A percentile compares a stretch with the other conserved stretches of the same genome.
These are phyloP conservation scores for Lycium ferocissimum DNA, from an alignment of 257 asterid genomes.

Conservation along the genomic window DNA sequence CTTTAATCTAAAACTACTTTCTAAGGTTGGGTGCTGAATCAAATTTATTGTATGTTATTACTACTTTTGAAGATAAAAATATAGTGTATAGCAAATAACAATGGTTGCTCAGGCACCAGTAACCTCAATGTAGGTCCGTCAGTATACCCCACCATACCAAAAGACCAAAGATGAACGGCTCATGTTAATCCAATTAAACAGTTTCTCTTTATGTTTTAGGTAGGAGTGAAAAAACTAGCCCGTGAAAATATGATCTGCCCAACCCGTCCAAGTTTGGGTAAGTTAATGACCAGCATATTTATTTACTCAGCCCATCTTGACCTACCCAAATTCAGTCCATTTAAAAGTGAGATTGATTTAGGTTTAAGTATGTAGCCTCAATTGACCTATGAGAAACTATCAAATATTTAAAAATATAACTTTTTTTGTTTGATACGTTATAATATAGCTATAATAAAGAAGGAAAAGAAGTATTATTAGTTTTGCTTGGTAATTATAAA, in stretches of 20 bases:
- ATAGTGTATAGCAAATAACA: neutral
- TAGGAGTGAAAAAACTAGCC: neutral
- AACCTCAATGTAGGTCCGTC: neutral
- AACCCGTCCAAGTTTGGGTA: neutral
- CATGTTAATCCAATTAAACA: neutral
- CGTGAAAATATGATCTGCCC: neutral
- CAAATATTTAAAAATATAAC: neutral
- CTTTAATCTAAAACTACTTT: neutral
- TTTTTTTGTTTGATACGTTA: neutral
- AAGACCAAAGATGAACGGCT: neutral
- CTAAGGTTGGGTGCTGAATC: neutral
- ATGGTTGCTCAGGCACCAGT: neutral
- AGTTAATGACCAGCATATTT: neutral
- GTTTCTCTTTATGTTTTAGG: neutral
- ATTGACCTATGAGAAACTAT: neutral
- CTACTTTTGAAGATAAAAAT: neutral
- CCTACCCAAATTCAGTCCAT: neutral
- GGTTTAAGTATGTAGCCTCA: neutral
- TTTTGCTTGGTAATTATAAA: neutral
- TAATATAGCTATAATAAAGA: too few relatives aligned
- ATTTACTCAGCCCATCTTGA: neutral
- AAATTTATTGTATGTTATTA: slow-evolving; percentile 4
- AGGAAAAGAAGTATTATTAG: neutral
- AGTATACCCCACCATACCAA: neutral
- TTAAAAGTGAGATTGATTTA: neutral